phyloP scores from a whole-genome alignment of 345 rosid species.

The Sapria himalayana region DNA sequence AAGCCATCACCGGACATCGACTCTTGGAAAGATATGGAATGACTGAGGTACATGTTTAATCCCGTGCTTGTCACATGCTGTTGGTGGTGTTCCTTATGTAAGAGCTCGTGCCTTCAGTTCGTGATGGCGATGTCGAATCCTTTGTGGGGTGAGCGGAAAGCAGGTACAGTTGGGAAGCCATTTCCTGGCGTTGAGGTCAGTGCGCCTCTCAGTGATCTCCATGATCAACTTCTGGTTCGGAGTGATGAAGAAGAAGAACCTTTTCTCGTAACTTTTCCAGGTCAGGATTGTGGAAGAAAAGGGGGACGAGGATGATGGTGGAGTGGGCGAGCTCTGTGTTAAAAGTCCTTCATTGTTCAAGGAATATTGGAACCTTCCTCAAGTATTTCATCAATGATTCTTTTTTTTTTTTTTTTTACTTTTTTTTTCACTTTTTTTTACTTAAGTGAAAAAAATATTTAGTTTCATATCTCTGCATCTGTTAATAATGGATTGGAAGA shows the following conservation, averaged over 20 bases:
- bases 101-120: constrained; percentile 37
- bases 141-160: constrained; percentile 47
- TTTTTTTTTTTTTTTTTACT: neutral
- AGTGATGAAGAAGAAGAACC: too few relatives aligned
- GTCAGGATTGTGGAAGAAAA: constrained; percentile 48
- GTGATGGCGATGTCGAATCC: constrained; percentile 95
- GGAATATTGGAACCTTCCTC: constrained; percentile 92
- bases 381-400: constrained; percentile 18
- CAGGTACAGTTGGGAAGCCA: constrained; percentile 95
- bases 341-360: constrained; percentile 85
- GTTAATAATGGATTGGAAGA: too few relatives aligned
- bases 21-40: constrained; percentile 96
- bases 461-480: too few relatives aligned
- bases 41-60: constrained; percentile 52
- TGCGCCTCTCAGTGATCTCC: constrained; percentile 1
- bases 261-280: constrained; percentile 19
- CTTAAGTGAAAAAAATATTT: too few relatives aligned
- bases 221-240: too few relatives aligned
- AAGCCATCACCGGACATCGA: constrained; percentile 76
- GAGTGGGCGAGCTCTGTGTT: constrained; percentile 73
- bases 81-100: too few relatives aligned
- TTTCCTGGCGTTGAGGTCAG: constrained; percentile 87
- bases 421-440: too few relatives aligned
- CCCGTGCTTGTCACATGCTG: constrained; percentile 3
- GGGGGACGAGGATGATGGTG: constrained; percentile 21